These are phyloP conservation scores for Rhododendron griersonianum DNA, from an alignment of 148 eudicot species.

Conservation along the genomic window DNA sequence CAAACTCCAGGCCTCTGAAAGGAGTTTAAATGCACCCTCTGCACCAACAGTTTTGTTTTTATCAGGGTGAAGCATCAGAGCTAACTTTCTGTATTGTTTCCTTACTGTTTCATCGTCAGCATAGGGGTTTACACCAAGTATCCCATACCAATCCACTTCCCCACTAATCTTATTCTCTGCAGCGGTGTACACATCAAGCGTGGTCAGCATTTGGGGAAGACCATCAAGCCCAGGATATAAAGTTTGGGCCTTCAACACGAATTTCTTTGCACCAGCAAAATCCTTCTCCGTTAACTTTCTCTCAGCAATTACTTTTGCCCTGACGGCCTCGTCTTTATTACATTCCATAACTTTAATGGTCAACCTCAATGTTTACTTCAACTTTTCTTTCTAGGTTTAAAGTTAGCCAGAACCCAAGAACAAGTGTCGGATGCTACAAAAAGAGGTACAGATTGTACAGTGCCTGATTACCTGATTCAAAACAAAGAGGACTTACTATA, in stretches of 20 bases:
- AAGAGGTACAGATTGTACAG: conserved; percentile 4
- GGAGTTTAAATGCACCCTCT: conserved; percentile 75
- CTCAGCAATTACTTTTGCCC: conserved; percentile 53
- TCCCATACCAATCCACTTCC: conserved; percentile 69
- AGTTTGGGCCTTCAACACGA: conserved; percentile 43
- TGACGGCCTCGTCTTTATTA: conserved; percentile 50
- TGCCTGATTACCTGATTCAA: conserved; percentile 11
- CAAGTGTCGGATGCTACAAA: conserved; percentile 1
- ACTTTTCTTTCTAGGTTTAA: background rate
- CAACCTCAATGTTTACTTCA: background rate
- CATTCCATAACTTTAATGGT: conserved; percentile 39
- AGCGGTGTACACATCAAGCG: conserved; percentile 42
- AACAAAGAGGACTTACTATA: conserved; percentile 9
- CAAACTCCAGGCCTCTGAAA: conserved; percentile 61
- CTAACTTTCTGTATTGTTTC: conserved; percentile 56
- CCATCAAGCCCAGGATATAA: conserved; percentile 48
- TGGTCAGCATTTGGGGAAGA: conserved; percentile 36
- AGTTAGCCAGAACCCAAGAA: background rate
- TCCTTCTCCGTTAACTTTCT: conserved; percentile 38
- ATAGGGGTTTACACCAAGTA: conserved; percentile 55
- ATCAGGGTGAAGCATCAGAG: conserved; percentile 79
- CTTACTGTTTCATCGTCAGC: conserved; percentile 66
- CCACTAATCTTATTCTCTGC: conserved; percentile 47
- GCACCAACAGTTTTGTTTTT: conserved; percentile 75
- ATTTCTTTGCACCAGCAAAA: conserved; percentile 49